A percentile compares a stretch with the other conserved stretches of the same genome.
phyloP scores from a whole-genome alignment of 805 yeast species.

The Phaffomyces thermotolerans region DNA sequence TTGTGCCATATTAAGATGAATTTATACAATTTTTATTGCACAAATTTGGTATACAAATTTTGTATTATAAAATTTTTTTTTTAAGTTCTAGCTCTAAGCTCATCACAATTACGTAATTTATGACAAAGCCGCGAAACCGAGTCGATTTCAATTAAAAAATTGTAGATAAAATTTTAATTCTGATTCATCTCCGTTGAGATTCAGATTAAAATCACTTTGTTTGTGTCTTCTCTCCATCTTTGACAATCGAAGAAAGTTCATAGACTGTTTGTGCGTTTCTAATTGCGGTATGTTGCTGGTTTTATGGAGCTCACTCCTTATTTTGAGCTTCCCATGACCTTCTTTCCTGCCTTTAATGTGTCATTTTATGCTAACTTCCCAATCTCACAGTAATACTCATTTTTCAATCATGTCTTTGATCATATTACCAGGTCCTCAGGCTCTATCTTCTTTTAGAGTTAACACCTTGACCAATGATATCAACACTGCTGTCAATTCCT shows the following conservation, averaged over 20 bases:
- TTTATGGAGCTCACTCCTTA: not conserved
- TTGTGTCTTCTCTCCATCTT: not conserved
- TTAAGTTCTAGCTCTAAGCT: no score
- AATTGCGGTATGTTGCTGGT: not conserved
- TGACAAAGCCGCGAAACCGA: not conserved
- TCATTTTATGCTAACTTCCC: not conserved
- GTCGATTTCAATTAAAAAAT: not conserved
- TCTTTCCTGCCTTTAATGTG: not conserved
- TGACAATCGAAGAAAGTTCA: not conserved
- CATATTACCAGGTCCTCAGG: constrained; percentile 80
- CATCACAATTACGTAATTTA: not conserved
- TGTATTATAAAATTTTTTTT: not conserved
- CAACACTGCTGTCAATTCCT: constrained; percentile 56
- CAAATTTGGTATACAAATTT: not conserved
- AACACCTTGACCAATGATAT: constrained; percentile 64
- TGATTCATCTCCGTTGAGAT: not conserved
- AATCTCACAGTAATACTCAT: no score
- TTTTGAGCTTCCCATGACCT: no score
- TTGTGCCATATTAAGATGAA: constrained; percentile 50
- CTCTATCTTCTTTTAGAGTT: constrained; percentile 82
- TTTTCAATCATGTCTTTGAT: constrained; percentile 32
- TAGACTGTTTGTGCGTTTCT: not conserved
- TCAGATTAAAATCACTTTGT: not conserved
- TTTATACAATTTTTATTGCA: not conserved
- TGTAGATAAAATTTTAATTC: no score